These are phyloP conservation scores for Exophiala sp. DNA, from an alignment of 2,329 filamentous ascomycete genomes.

Conservation along the genomic window DNA sequence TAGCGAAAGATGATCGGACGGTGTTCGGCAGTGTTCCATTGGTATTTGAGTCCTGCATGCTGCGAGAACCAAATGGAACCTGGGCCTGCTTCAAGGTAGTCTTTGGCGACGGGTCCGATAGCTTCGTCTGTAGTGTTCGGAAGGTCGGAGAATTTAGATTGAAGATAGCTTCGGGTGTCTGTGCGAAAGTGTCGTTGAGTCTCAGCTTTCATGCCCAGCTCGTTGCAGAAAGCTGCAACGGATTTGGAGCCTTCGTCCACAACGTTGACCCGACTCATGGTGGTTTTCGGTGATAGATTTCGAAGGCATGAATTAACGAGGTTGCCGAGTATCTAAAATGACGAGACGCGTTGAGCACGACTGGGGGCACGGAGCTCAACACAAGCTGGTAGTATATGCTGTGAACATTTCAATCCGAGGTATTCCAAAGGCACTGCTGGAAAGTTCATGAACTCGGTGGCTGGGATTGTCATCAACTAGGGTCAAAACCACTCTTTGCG, in stretches of 20 bases:
- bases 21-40: conserved; percentile 10
- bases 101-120: conserved; percentile 3
- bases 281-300: too few relatives aligned
- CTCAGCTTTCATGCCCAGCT: conserved; percentile 8
- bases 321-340: too few relatives aligned
- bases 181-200: conserved; percentile 3
- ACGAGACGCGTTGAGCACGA: too few relatives aligned
- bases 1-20: conserved; percentile 5
- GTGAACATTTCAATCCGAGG: too few relatives aligned
- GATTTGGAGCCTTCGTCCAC: conserved; percentile 13
- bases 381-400: too few relatives aligned
- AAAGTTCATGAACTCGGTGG: too few relatives aligned
- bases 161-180: conserved; percentile 5
- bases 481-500: too few relatives aligned
- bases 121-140: conserved; percentile 3
- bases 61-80: conserved; percentile 3
- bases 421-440: too few relatives aligned
- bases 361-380: too few relatives aligned
- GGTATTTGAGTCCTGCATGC: conserved; percentile 7
- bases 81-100: conserved; percentile 2
- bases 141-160: conserved; percentile 3
- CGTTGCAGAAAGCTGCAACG: conserved; percentile 4
- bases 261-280: too few relatives aligned
- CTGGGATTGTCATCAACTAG: too few relatives aligned
- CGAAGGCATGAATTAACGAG: too few relatives aligned